Evolutionary conservation across 2,329 filamentous ascomycete species (phyloP), one percentile per base, ranked within the genome.

Genomic region (Rhytidhysteron rufulum): DNA sequence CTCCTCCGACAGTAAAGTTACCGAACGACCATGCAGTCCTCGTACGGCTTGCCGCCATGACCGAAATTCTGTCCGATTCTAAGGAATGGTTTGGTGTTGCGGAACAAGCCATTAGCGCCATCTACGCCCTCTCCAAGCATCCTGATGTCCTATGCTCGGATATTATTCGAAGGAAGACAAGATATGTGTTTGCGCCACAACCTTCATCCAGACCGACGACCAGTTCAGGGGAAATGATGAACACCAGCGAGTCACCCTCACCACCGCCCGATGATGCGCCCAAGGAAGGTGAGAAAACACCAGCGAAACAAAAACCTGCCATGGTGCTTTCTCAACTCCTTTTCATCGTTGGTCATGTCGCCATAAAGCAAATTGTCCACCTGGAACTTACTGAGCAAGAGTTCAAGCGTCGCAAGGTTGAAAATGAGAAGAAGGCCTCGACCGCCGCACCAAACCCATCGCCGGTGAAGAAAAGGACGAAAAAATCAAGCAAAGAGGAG

Each of bases 351-450:
- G 93, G 93, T 0, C 93, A 98, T 58, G 86, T 97, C 34, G 93
- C 93, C 11, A 93, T 98, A 61, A 98, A 98, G 70, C 94, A 98
- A 62, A 98, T 98, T 53, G 94, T 98, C 1, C 93, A 98, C 62
- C 79, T 98, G 9, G 93, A 98, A 57, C 76, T 97, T n/a, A 95
- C 90, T 62, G 93, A 98, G 61, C 81, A 93, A 36, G 93, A 98
- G 65, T 98, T 98, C 68, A 98, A 98, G 73, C 86, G 91, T 39
- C 80, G 91, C 50, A 98, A 98, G 73, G 85, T 87, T 30, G 88
- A 93, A 44, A 88, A 89, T 53, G 87, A 93, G 58, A 90, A 88
- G 71, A 75, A 71, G 43, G 69, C 68, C 38, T 67, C 65, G 1
- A 44, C 56, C 16, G 46, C 51, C 5, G 36, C 58, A 3, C 45